Conservation (phyloP, 768 basidiomycete species). For the Scleroderma citrinum region DNA sequence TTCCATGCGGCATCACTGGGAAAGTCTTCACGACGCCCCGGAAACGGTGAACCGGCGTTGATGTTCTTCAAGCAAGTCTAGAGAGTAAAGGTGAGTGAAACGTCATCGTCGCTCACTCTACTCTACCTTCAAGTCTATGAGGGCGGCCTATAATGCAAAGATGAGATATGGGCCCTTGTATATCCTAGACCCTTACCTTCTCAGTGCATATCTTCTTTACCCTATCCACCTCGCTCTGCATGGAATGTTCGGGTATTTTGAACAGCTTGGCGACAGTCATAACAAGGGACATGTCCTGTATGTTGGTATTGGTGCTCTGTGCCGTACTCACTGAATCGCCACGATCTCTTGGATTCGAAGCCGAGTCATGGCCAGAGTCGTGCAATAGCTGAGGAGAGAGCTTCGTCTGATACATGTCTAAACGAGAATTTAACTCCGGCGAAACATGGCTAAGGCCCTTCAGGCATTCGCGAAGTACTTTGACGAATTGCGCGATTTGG, state of each 20-base stretch:
- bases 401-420: slow-evolving; percentile 82
- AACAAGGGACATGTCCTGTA: slow-evolving; percentile 78
- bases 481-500: slow-evolving; percentile 86
- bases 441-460: slow-evolving; percentile 69
- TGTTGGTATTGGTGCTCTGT: slow-evolving; percentile 36
- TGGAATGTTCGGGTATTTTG: slow-evolving; percentile 60
- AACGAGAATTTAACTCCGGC: slow-evolving; percentile 71
- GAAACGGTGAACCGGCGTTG: slow-evolving; percentile 75
- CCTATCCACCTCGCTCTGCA: slow-evolving; percentile 70
- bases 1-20: slow-evolving; percentile 76
- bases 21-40: slow-evolving; percentile 85
- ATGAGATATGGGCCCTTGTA: not conserved
- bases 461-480: slow-evolving; percentile 77
- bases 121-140: slow-evolving; percentile 78
- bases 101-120: not conserved
- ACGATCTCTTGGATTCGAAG: slow-evolving; percentile 52
- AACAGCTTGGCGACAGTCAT: slow-evolving; percentile 65
- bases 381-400: slow-evolving; percentile 57
- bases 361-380: slow-evolving; percentile 64
- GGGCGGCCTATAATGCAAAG: slow-evolving; percentile 53
- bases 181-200: slow-evolving; percentile 42
- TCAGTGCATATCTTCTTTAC: slow-evolving; percentile 64
- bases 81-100: slow-evolving; percentile 7
- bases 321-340: slow-evolving; percentile 40
- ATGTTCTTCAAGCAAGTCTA: slow-evolving; percentile 91